Evolutionary conservation across 73 alveolate genomes (phyloP).

Genomic region (Paramecium caudatum): DNA sequence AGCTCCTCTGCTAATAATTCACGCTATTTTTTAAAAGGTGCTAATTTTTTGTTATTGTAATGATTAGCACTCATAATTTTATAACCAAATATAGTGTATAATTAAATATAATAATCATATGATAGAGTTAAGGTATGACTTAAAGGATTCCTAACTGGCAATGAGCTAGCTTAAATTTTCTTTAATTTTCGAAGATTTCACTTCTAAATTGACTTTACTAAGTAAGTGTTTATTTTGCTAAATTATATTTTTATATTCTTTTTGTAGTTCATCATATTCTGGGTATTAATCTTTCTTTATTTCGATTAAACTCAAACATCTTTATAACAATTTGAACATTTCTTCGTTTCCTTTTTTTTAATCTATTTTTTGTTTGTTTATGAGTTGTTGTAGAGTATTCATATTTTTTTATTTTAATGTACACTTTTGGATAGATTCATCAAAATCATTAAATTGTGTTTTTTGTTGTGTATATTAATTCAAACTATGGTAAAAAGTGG

Average conservation of each 20-base stretch:
- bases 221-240: not conserved
- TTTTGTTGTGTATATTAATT: not conserved
- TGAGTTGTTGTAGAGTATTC: not conserved
- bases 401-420: not conserved
- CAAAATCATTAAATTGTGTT: not conserved
- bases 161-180: slow-evolving; percentile 11
- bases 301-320: not conserved
- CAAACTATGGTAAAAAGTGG: not conserved
- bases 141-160: slow-evolving; percentile 2
- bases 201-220: not conserved
- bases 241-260: not conserved
- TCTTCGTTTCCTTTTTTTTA: not conserved
- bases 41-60: slow-evolving; percentile 16
- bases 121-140: slow-evolving; percentile 18
- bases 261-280: not conserved
- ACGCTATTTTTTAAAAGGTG: slow-evolving; percentile 8
- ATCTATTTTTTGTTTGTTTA: not conserved
- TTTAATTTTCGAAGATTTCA: not conserved
- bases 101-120: not conserved
- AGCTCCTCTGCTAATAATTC: not conserved
- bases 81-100: not conserved
- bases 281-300: not conserved
- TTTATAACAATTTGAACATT: slow-evolving; percentile 3
- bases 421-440: not conserved
- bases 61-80: slow-evolving; percentile 13